Evolutionary conservation across 495 filamentous ascomycete genomes (phyloP).

Genomic region (Penicillium atrosanguineum): DNA sequence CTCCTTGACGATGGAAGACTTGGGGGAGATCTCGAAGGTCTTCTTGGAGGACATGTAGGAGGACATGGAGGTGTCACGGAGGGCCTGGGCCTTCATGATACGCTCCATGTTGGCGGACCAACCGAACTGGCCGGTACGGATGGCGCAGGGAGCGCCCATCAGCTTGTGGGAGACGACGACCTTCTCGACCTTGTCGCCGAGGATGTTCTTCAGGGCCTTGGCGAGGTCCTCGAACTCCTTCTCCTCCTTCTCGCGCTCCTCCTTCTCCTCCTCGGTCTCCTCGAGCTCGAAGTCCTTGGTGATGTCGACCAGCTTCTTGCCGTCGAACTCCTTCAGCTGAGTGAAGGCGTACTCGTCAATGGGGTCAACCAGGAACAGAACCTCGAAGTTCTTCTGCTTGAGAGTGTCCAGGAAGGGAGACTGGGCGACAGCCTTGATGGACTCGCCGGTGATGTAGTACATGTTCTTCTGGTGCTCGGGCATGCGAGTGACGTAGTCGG

Average conservation of each 20-base stretch:
- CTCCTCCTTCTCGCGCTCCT: constrained; percentile 89
- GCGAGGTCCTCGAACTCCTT: constrained; percentile 93
- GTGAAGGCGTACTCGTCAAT: constrained; percentile 99
- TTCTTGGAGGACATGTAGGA: constrained; percentile 99
- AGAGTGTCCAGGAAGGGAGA: constrained; percentile 98
- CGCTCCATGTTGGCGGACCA: constrained; percentile 99
- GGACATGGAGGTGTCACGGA: constrained; percentile 98
- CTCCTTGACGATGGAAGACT: constrained; percentile 96
- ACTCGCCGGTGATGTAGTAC: constrained; percentile 99
- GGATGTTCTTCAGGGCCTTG: constrained; percentile 97
- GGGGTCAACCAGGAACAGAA: constrained; percentile 98
- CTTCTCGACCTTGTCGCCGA: constrained; percentile 99
- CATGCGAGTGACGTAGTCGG: constrained; percentile 98
- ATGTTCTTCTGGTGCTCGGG: constrained; percentile 99
- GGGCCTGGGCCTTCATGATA: constrained; percentile 99
- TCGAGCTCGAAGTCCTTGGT: constrained; percentile 99
- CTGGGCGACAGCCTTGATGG: constrained; percentile 94
- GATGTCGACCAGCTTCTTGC: constrained; percentile 99
- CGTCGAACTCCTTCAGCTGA: constrained; percentile 99
- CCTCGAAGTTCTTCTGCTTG: constrained; percentile 99
- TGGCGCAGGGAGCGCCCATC: constrained; percentile 90
- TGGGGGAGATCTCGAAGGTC: constrained; percentile 99
- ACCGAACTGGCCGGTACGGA: constrained; percentile 99
- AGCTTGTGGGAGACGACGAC: constrained; percentile 99
- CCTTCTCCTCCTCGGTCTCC: constrained; percentile 99